These are phyloP conservation scores for Aquilaria yunnanensis DNA, from an alignment of 345 rosid genomes.

Conservation along the genomic window DNA sequence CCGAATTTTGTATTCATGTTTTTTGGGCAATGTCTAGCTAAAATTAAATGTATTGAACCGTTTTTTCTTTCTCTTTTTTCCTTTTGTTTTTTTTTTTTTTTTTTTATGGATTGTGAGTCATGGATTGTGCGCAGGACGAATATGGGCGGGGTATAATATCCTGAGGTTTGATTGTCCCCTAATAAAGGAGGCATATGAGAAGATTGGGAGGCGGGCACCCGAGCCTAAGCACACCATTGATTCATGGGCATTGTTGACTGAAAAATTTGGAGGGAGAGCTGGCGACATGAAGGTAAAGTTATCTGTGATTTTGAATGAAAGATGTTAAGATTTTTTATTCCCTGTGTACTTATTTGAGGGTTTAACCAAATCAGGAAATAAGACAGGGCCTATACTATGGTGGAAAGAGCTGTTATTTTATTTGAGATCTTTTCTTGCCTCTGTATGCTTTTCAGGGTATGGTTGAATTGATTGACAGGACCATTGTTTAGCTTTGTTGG, in stretches of 20 bases:
- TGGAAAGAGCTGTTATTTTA: no score
- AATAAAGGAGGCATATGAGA: constrained; percentile 67
- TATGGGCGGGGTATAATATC: constrained; percentile 92
- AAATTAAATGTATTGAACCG: no score
- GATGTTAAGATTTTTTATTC: not conserved
- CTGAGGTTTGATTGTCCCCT: constrained; percentile 66
- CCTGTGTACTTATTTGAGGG: not conserved
- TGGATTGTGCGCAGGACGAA: constrained; percentile 43
- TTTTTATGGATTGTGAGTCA: no score
- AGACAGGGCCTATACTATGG: not conserved
- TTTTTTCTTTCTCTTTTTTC: no score
- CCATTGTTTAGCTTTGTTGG: no score
- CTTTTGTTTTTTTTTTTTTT: no score
- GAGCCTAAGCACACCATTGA: constrained; percentile 71
- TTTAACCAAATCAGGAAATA: not conserved
- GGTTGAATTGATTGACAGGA: no score
- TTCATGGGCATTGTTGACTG: constrained; percentile 58
- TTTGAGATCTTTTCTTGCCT: no score
- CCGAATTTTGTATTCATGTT: no score
- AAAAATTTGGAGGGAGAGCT: constrained; percentile 76
- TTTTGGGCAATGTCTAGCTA: no score
- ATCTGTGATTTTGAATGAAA: not conserved
- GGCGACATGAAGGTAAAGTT: constrained; percentile 71
- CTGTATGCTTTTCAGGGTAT: no score
- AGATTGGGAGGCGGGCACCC: constrained; percentile 52